Evolutionary conservation across 768 basidiomycete genomes (phyloP).

Genomic region (Saitozyma podzolica): DNA sequence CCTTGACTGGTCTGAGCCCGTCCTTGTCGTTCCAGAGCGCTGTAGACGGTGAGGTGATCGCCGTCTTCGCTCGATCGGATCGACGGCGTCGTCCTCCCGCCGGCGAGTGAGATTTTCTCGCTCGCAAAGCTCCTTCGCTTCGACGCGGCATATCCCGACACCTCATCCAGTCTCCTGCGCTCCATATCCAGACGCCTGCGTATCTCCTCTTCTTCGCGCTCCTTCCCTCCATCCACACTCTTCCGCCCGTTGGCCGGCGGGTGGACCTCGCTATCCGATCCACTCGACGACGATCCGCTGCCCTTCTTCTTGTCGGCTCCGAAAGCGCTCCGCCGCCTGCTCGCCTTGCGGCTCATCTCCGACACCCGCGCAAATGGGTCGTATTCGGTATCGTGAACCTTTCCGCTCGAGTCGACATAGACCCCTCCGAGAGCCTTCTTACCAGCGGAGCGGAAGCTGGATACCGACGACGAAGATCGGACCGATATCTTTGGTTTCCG

Average conservation of each 20-base stretch:
- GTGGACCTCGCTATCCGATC: constrained; percentile 13
- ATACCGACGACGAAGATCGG: neutral
- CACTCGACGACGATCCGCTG: constrained; percentile 18
- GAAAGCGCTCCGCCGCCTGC: constrained; percentile 41
- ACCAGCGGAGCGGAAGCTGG: constrained; percentile 12
- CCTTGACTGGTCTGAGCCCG: constrained; percentile 23
- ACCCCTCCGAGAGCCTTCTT: constrained; percentile 24
- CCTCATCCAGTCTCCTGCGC: constrained; percentile 33
- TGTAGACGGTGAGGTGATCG: constrained; percentile 4
- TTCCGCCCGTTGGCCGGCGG: constrained; percentile 4
- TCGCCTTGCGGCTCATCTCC: constrained; percentile 40
- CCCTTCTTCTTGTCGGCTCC: constrained; percentile 37
- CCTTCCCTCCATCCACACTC: constrained; percentile 23
- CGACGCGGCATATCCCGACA: constrained; percentile 35
- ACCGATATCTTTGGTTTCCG: constrained; percentile 4
- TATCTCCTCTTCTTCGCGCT: constrained; percentile 40
- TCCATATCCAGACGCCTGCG: constrained; percentile 33
- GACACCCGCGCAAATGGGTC: constrained; percentile 50
- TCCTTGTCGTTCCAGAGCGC: constrained; percentile 10
- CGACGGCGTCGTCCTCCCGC: constrained; percentile 38
- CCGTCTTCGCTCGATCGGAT: constrained; percentile 33
- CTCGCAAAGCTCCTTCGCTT: constrained; percentile 38
- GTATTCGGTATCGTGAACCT: constrained; percentile 51
- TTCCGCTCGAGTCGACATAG: constrained; percentile 46
- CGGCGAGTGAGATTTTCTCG: constrained; percentile 14